Conservation (phyloP, 352 stramenopile species). For the Pythium aristosporum region DNA sequence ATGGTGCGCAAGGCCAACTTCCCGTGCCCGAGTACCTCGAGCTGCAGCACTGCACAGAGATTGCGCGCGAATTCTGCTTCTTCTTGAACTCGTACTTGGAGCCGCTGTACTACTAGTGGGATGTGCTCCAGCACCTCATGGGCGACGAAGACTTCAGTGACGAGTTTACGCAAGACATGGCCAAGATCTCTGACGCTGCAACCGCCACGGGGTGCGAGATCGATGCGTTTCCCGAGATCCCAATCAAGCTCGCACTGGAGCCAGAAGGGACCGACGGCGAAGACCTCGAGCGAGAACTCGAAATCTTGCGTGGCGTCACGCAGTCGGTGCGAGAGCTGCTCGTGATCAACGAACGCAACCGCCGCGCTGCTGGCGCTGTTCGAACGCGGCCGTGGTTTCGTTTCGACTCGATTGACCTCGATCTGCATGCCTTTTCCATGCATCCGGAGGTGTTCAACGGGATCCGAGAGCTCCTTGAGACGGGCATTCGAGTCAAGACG, state of each 20-base stretch:
- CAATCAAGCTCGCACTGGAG: conserved; percentile 8
- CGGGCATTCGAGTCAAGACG: conserved; percentile 1
- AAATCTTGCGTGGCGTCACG: background rate
- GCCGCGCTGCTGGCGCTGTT: background rate
- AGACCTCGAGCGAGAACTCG: conserved; percentile 1
- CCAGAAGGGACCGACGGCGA: background rate
- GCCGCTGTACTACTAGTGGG: conserved; percentile 8
- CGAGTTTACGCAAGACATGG: background rate
- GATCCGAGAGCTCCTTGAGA: conserved; percentile 10
- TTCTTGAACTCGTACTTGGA: conserved; percentile 10
- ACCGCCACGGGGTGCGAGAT: background rate
- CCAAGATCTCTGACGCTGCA: conserved; percentile 2
- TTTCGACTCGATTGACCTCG: conserved; percentile 8
- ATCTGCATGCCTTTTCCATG: background rate
- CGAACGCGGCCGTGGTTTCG: conserved; percentile 3
- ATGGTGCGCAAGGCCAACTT: conserved; percentile 2
- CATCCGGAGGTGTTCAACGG: conserved; percentile 5
- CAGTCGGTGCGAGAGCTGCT: background rate
- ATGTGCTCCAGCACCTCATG: conserved; percentile 7
- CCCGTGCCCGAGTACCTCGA: conserved; percentile 2
- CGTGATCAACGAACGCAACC: background rate
- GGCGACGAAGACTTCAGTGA: conserved; percentile 3
- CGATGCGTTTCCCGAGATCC: background rate
- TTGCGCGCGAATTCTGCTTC: conserved; percentile 10
- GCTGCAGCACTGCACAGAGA: background rate